Base-by-base conservation (phyloP, 2,329 filamentous ascomycete species). In the Colletotrichum phormii region DNA sequence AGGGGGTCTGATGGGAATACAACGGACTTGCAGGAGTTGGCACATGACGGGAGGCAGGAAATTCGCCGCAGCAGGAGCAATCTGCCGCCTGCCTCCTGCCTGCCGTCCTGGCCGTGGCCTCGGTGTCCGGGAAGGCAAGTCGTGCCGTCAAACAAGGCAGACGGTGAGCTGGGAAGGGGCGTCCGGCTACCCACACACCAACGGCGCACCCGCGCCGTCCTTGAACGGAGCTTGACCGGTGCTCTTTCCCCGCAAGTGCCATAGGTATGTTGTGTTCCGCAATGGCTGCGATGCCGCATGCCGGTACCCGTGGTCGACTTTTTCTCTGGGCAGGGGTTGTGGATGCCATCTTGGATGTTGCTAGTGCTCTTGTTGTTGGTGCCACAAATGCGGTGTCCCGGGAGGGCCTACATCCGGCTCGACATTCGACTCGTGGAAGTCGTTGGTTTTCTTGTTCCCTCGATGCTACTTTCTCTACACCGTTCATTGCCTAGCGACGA, bases 71-170 rank as follows among this genome's bases (percentile, higher is more conserved):
- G 42, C 7, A 49, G 42, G 42, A 49, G 42, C 15, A 49, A n/a
- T 49, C 15, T 22, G 12, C 13, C 15, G 4, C 26, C 13, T 61
- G 58, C 35, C 33, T 31, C 26, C 13, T 61, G 58, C 35, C 33
- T 31, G 55, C 31, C 33, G 31, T 24, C 11, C 31, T 35, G 55
- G 55, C 18, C 13, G 26, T 46, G 37, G 59, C 37, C 26, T 62
- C 42, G 59, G 31, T 64, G 13, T 29, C 49, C 49, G 15, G 24
- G 26, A 54, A 26, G 31, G 61, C 29, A 54, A n/a, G 22, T 24
- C 49, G 61, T 64, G 31, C 61, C 61, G 61, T 37, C 46, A 31
- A n/a, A 15, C 24, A 37, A 49, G 46, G 61, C 61, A 49, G n/a
- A 49, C 61, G 24, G 46, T 53, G 24, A 60, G 26, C 29, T 26